Evolutionary conservation across 139 green algal genomes (phyloP), one percentile per base, ranked within the genome.

Genomic region (Auxenochlorella protothecoides): DNA sequence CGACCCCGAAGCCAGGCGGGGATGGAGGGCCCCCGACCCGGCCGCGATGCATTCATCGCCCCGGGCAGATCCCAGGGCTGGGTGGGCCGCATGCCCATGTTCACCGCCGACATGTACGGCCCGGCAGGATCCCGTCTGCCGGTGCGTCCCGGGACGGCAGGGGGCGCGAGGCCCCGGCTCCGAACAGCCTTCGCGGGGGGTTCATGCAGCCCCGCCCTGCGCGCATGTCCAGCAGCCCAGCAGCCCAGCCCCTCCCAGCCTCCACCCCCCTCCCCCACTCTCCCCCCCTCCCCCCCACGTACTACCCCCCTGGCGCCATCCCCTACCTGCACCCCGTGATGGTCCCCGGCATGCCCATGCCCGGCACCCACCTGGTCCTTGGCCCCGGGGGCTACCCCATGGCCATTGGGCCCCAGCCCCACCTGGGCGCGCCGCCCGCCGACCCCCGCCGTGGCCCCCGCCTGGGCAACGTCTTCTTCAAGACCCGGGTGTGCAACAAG

Each of bases 401-500:
- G 71, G 65, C 71, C 12, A 27, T 59, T 63, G 44, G 51, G 8
- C 16, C 53, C n/a, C 6, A 6, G 59, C 68, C 68, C 11, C 68
- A 52, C 59, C 53, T 64, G 7, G 68, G 67, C 51, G 67, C 73
- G 44, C 73, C 27, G 27, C 27, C 27, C 27, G 27, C 27, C 27
- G 65, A 74, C 10, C 54, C 68, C 3, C 69, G 61, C 3, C 65
- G 59, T 3, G 74, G 74, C 16, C 62, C 69, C 54, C 68, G 74
- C 54, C 59, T 51, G 13, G 27, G 27, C 27, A 44, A 81, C 14
- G 69, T 86, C 5, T 86, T 86, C 52, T 83, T 78, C 76, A 86
- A 86, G 59, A 86, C 81, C 3, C 63, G 79, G 59, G 71, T 86
- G n/a, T 86, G 81, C 71, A 74, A 83, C 55, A 82, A 80, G 74